Percentiles rank a stretch among this genome's conserved stretches.
Evolutionary conservation across 2,329 filamentous ascomycete genomes (phyloP).

Genomic region (Parastagonospora avenae): DNA sequence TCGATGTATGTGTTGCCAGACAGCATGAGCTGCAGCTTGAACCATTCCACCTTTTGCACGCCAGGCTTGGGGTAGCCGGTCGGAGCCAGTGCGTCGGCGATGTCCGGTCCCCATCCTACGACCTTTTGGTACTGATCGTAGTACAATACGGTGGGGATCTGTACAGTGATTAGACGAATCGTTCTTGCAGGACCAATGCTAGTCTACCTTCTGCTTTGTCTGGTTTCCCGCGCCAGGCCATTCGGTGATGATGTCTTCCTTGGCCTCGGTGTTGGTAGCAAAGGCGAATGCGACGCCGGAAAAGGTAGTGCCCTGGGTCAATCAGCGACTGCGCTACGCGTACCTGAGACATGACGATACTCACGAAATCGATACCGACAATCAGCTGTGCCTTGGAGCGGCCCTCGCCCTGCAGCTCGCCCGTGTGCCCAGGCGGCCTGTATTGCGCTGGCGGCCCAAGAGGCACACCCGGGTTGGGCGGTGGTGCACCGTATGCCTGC

Average conservation of each 20-base stretch:
- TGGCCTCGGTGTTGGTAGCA: constrained; percentile 94
- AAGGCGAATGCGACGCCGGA: constrained; percentile 93
- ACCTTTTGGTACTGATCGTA: constrained; percentile 99
- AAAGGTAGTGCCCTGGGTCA: constrained; percentile 84
- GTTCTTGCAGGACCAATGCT: not conserved
- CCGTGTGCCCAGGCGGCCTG: constrained; percentile 36
- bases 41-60: constrained; percentile 99
- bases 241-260: constrained; percentile 98
- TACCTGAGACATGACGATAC: constrained; percentile 24
- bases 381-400: constrained; percentile 96
- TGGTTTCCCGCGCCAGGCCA: constrained; percentile 98
- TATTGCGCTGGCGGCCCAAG: constrained; percentile 42
- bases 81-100: constrained; percentile 92
- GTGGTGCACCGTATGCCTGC: constrained; percentile 31
- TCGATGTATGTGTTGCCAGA: constrained; percentile 99
- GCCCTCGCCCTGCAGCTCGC: constrained; percentile 84
- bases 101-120: constrained; percentile 99
- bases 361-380: constrained; percentile 97
- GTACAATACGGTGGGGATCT: constrained; percentile 99
- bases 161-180: constrained; percentile 9
- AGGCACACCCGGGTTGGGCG: constrained; percentile 34
- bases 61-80: constrained; percentile 97
- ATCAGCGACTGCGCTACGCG: constrained; percentile 23
- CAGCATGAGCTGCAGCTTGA: constrained; percentile 98
- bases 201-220: constrained; percentile 91